Conservation (phyloP, 1,139 yeast genomes). For the Saccharomycopsis crataegensis region DNA sequence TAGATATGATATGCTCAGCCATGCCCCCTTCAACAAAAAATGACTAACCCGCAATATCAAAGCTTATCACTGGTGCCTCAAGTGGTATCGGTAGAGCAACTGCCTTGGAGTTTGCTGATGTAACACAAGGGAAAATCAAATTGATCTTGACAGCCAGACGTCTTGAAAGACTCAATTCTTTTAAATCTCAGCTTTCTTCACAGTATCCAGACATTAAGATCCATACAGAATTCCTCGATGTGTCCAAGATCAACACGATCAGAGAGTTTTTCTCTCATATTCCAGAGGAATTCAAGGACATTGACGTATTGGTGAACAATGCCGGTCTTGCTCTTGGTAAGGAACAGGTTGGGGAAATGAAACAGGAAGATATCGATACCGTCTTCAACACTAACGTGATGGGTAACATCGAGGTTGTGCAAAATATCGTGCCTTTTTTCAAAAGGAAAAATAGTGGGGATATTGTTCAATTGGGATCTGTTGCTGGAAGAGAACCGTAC, state of each 20-base stretch:
- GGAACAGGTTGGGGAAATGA: slow-evolving; percentile 54
- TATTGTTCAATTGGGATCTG: slow-evolving; percentile 75
- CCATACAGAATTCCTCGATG: slow-evolving; percentile 51
- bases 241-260: slow-evolving; percentile 44
- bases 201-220: slow-evolving; percentile 45
- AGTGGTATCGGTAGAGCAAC: slow-evolving; percentile 69
- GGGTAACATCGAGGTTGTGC: slow-evolving; percentile 66
- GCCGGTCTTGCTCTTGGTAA: slow-evolving; percentile 77
- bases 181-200: slow-evolving; percentile 38
- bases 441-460: slow-evolving; percentile 56
- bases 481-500: slow-evolving; percentile 84
- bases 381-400: slow-evolving; percentile 70
- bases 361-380: slow-evolving; percentile 46
- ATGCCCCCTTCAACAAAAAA: not conserved
- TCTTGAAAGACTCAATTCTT: slow-evolving; percentile 41
- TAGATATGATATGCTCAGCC: not conserved
- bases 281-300: slow-evolving; percentile 48
- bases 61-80: slow-evolving; percentile 39
- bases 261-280: slow-evolving; percentile 40
- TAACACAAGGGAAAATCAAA: slow-evolving; percentile 59
- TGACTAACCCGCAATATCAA: not conserved
- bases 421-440: slow-evolving; percentile 55
- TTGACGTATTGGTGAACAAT: slow-evolving; percentile 68
- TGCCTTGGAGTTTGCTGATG: slow-evolving; percentile 63
- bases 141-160: slow-evolving; percentile 68